Percentiles rank a stretch among this genome's conserved stretches.
Evolutionary conservation across 2,329 filamentous ascomycete genomes (phyloP).

Genomic region (Trichoderma breve): DNA sequence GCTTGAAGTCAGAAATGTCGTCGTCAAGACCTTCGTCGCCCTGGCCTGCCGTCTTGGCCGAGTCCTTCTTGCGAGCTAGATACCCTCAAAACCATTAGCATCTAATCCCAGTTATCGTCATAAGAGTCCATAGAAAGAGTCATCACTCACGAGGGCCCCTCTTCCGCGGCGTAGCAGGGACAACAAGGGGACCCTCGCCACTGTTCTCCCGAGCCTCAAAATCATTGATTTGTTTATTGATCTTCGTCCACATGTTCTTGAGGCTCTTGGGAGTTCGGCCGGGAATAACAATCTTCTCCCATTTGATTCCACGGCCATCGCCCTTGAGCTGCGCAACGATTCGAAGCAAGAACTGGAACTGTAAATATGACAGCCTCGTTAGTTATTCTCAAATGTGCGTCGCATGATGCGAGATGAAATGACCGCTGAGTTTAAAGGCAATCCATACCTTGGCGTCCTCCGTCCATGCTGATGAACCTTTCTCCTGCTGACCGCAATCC

Average conservation of each 20-base stretch:
- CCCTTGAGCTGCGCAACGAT: slow-evolving; percentile 36
- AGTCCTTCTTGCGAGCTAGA: neutral
- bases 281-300: slow-evolving; percentile 36
- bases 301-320: slow-evolving; percentile 36
- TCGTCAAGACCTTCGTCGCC: neutral
- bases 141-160: neutral
- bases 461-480: slow-evolving; percentile 35
- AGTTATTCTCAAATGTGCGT: neutral
- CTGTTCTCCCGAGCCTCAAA: slow-evolving; percentile 4
- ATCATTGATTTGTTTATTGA: slow-evolving; percentile 34
- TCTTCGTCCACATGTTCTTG: slow-evolving; percentile 37
- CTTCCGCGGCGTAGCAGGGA: slow-evolving; percentile 19
- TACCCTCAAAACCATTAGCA: neutral
- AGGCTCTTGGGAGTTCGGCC: slow-evolving; percentile 40
- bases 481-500: slow-evolving; percentile 25
- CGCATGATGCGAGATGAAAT: no score
- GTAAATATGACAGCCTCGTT: neutral
- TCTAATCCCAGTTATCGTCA: neutral
- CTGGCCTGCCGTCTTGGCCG: neutral
- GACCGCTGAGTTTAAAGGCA: neutral
- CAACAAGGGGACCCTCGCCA: neutral
- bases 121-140: neutral
- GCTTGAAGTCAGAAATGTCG: neutral
- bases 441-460: slow-evolving; percentile 37
- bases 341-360: slow-evolving; percentile 39